Evolutionary conservation across 1,139 yeast species (phyloP).

Genomic region (Pneumocystis oryctolagi): DNA sequence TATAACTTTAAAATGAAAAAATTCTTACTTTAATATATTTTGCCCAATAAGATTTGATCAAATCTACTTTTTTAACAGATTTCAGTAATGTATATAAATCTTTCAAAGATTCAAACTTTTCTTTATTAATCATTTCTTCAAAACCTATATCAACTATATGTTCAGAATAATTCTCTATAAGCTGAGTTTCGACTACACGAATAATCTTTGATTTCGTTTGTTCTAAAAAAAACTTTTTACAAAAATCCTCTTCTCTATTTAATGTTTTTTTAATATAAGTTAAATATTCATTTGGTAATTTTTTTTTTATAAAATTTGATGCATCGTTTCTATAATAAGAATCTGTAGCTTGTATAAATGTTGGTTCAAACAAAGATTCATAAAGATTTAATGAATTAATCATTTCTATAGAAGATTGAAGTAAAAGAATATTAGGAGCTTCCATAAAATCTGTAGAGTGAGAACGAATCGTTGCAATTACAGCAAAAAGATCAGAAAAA

Average conservation of each 20-base stretch:
- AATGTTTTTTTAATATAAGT: neutral
- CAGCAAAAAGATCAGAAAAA: neutral
- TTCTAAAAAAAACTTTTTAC: neutral
- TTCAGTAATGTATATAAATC: neutral
- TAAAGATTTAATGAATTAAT: conserved; percentile 1
- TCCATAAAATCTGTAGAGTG: neutral
- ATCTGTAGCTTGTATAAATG: neutral
- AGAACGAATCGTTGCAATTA: neutral
- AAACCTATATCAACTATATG: neutral
- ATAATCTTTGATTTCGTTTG: neutral
- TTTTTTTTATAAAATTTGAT: neutral
- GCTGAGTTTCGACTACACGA: neutral
- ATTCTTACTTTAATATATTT: neutral
- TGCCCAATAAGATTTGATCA: neutral
- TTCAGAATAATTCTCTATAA: neutral
- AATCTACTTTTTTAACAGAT: neutral
- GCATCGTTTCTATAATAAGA: neutral
- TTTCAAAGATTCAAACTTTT: neutral
- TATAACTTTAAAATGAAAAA: neutral
- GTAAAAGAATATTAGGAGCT: neutral
- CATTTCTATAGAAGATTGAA: conserved; percentile 3
- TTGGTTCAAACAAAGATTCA: conserved; percentile 6
- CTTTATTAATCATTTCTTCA: neutral
- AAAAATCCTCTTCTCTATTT: neutral
- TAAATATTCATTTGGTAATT: neutral